Evolutionary conservation across 805 yeast genomes (phyloP).

Genomic region (Cyberlindnera americana): DNA sequence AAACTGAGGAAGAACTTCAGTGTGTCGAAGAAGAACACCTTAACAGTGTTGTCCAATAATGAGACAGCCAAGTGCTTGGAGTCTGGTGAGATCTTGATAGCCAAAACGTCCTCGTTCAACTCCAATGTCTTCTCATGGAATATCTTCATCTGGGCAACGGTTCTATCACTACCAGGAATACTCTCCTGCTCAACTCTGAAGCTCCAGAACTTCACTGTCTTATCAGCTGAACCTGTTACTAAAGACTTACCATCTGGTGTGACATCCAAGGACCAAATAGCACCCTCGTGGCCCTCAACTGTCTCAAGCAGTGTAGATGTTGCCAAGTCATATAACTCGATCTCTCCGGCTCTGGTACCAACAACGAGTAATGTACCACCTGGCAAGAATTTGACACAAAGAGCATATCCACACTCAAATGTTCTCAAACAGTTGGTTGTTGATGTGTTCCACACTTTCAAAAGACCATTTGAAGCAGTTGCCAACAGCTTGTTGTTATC

Average conservation of each 20-base stretch:
- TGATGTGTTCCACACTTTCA: constrained; percentile 84
- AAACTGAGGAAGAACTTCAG: constrained; percentile 83
- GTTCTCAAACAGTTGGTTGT: constrained; percentile 78
- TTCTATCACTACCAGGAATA: constrained; percentile 64
- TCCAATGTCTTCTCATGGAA: constrained; percentile 80
- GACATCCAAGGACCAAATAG: constrained; percentile 89
- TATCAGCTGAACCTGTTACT: constrained; percentile 93
- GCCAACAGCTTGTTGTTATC: constrained; percentile 77
- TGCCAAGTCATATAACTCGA: constrained; percentile 84
- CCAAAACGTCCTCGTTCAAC: constrained; percentile 77
- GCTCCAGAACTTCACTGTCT: constrained; percentile 85
- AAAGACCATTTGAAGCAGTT: constrained; percentile 84
- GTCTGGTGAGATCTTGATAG: constrained; percentile 79
- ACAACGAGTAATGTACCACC: constrained; percentile 86
- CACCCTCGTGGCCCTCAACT: constrained; percentile 75
- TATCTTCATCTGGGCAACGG: constrained; percentile 51
- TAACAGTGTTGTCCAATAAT: constrained; percentile 89
- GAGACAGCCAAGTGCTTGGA: constrained; percentile 76
- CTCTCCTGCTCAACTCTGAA: constrained; percentile 61
- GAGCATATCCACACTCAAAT: constrained; percentile 83
- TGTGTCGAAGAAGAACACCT: constrained; percentile 84
- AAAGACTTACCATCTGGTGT: constrained; percentile 81
- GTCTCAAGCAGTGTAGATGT: constrained; percentile 70
- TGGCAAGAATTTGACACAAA: constrained; percentile 78
- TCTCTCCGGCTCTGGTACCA: constrained; percentile 83